These are phyloP conservation scores for Cladosporium austrohemisphaericum DNA, from an alignment of 2,329 filamentous ascomycete species.

Conservation along the genomic window DNA sequence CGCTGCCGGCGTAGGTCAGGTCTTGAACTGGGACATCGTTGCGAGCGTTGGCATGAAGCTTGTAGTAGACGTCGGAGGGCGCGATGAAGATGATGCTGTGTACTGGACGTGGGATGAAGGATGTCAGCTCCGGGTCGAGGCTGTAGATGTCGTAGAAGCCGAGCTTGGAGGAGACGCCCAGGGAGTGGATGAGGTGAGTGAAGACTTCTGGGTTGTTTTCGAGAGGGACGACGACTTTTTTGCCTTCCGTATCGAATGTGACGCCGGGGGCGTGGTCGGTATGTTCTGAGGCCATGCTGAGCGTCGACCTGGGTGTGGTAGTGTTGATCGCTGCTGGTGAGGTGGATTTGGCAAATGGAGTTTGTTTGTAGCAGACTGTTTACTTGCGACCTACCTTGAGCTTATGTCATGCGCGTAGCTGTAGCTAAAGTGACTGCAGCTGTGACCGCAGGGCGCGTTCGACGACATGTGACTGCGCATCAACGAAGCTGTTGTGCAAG, in stretches of 20 bases:
- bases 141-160: conserved; percentile 54
- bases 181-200: conserved; percentile 45
- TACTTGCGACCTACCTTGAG: too few species aligned
- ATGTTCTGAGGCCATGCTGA: conserved; percentile 1
- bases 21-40: conserved; percentile 32
- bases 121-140: conserved; percentile 48
- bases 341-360: neutral
- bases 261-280: conserved; percentile 21
- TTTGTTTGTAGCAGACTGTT: too few species aligned
- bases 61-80: conserved; percentile 40
- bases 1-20: conserved; percentile 44
- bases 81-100: conserved; percentile 54
- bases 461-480: too few species aligned
- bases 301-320: neutral
- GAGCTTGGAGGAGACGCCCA: conserved; percentile 47
- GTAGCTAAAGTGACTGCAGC: too few species aligned
- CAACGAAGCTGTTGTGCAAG: too few species aligned
- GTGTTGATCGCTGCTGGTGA: neutral
- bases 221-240: conserved; percentile 31
- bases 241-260: conserved; percentile 24
- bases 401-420: too few species aligned
- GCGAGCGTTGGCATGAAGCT: conserved; percentile 42
- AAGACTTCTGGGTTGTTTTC: conserved; percentile 58
- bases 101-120: conserved; percentile 51
- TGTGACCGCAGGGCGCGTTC: too few species aligned